Percentiles rank a stretch among this genome's conserved stretches.
Conservation (phyloP, 352 stramenopile genomes). For the Stramenopiles sp. region DNA sequence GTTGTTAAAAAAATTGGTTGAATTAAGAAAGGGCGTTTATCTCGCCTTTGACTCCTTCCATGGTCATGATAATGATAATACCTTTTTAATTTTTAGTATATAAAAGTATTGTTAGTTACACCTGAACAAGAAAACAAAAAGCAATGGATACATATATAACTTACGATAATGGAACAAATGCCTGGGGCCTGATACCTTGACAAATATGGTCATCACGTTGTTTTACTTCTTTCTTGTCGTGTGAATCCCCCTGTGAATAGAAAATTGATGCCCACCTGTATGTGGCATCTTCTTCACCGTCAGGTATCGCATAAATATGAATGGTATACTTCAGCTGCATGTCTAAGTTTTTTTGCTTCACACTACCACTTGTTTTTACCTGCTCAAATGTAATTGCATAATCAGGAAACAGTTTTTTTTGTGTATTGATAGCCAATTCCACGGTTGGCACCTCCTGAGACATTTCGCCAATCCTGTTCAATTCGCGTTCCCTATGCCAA, state of each 20-base stretch:
- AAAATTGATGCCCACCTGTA: neutral
- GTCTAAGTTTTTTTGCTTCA: neutral
- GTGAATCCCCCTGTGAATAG: too few relatives aligned
- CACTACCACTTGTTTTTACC: neutral
- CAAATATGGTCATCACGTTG: neutral
- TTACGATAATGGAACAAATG: neutral
- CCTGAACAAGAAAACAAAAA: too few relatives aligned
- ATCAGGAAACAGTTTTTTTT: neutral
- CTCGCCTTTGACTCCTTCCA: too few relatives aligned
- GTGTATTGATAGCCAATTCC: neutral
- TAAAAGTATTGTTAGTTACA: neutral
- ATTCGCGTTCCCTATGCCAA: too few relatives aligned
- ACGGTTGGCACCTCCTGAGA: too few relatives aligned
- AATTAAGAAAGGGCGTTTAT: neutral
- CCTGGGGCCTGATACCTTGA: neutral
- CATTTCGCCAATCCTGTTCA: too few relatives aligned
- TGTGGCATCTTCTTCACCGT: neutral
- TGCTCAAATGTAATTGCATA: neutral
- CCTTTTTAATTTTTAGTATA: neutral
- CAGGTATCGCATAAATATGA: neutral
- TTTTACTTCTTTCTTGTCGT: too few relatives aligned
- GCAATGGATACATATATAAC: too few relatives aligned
- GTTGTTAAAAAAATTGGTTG: neutral
- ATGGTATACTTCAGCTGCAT: neutral
- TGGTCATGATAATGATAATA: neutral